Conservation (phyloP, 148 eudicot species). For the Fagopyrum tataricum region DNA sequence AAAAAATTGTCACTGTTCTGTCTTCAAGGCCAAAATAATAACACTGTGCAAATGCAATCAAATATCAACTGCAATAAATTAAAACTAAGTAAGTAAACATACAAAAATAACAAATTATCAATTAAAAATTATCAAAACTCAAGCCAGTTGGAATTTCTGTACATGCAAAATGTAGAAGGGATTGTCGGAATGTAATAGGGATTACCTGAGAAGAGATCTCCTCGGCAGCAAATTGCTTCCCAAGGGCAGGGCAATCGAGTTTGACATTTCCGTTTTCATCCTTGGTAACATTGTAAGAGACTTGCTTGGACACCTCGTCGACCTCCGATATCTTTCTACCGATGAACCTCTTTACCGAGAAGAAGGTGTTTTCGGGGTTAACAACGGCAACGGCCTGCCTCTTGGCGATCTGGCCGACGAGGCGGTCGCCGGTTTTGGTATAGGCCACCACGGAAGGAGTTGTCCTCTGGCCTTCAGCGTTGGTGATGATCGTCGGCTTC, state of each 20-base stretch:
- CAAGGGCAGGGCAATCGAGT: slow-evolving; percentile 38
- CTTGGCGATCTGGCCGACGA: slow-evolving; percentile 65
- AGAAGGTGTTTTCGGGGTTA: slow-evolving; percentile 44
- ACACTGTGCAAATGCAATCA: no score
- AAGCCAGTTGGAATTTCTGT: no score
- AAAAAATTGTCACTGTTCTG: neutral
- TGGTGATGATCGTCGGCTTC: slow-evolving; percentile 56
- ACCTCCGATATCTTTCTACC: slow-evolving; percentile 45
- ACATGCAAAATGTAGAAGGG: no score
- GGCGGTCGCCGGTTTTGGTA: slow-evolving; percentile 39
- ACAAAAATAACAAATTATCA: no score
- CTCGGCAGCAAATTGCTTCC: slow-evolving; percentile 50
- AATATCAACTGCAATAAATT: no score
- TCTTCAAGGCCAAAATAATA: no score
- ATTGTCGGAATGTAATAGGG: neutral
- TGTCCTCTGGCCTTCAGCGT: slow-evolving; percentile 58
- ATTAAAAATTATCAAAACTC: no score
- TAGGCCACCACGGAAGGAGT: slow-evolving; percentile 70
- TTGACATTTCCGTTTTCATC: slow-evolving; percentile 67
- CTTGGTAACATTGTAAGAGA: slow-evolving; percentile 51
- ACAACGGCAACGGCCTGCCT: slow-evolving; percentile 49
- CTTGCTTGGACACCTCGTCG: slow-evolving; percentile 64
- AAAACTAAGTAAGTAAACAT: no score
- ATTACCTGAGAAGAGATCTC: slow-evolving; percentile 72
- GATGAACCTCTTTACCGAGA: slow-evolving; percentile 35